These are phyloP conservation scores for Leucosporidium yakuticum DNA, from an alignment of 768 basidiomycete genomes.

Conservation along the genomic window DNA sequence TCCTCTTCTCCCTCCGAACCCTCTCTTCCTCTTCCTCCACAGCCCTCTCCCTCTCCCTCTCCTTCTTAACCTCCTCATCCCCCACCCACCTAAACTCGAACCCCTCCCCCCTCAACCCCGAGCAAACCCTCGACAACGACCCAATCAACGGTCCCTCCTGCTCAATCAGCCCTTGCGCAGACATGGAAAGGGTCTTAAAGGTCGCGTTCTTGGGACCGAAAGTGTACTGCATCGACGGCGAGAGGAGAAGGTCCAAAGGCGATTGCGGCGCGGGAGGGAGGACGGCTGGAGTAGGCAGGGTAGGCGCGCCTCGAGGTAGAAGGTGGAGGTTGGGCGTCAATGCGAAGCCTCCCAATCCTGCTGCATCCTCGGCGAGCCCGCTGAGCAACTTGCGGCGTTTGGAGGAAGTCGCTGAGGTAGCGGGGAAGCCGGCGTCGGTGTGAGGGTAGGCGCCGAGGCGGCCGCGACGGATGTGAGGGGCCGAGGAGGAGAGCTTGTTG, in stretches of 20 bases:
- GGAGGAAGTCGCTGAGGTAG: neutral
- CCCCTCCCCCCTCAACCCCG: constrained; percentile 35
- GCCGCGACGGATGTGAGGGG: constrained; percentile 22
- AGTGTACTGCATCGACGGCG: constrained; percentile 22
- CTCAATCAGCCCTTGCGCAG: constrained; percentile 37
- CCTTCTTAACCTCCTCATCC: constrained; percentile 15
- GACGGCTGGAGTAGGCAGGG: constrained; percentile 7
- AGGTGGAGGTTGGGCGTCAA: constrained; percentile 36
- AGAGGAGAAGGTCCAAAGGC: constrained; percentile 37
- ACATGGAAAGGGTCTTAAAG: constrained; percentile 27
- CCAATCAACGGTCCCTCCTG: constrained; percentile 32
- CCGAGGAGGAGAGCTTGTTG: constrained; percentile 31
- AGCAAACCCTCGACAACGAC: constrained; percentile 25
- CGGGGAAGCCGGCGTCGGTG: constrained; percentile 26
- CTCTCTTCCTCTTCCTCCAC: constrained; percentile 1
- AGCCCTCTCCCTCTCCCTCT: constrained; percentile 5
- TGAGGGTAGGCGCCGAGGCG: constrained; percentile 34
- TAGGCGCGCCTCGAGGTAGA: constrained; percentile 12
- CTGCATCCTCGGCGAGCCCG: neutral
- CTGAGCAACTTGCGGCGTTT: constrained; percentile 14
- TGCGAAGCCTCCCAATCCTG: constrained; percentile 19
- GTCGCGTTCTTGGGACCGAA: constrained; percentile 30
- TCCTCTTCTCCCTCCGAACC: neutral
- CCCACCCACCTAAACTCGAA: constrained; percentile 35
- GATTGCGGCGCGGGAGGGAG: constrained; percentile 35